Evolutionary conservation across 2,329 filamentous ascomycete genomes (phyloP), one percentile per base, ranked within the genome.

Genomic region (Xylaria arbuscula): DNA sequence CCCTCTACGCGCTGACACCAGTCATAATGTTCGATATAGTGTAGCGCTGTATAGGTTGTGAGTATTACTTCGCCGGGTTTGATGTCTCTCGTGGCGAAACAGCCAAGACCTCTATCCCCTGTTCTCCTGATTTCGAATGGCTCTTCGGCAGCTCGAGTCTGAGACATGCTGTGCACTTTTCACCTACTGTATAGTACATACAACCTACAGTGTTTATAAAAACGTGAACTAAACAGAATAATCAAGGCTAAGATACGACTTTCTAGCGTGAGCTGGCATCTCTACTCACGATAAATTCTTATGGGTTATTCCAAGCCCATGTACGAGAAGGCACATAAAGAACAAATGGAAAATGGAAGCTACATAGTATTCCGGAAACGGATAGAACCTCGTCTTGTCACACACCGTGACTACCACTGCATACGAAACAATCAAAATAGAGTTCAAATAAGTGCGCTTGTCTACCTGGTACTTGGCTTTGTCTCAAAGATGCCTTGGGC

Each of bases 61-160:
- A 70, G 45, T 3, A 70, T n/a, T 15, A 59, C 45, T 7, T 68
- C 62, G 38, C 69, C 69, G 11, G 66, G 58, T 22, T 42, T 56
- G 19, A 70, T 68, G 15, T 70, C 66, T n/a, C 62, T 51, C n/a
- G 62, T 64, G 11, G 69, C 69, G 34, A 70, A 70, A 34, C 54
- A 60, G 42, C 69, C 69, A 11, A 55, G 15, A 7, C 69, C 62
- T 42, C 17, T 69, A 24, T 36, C 36, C 15, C 54, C 66, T 0
- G 69, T 53, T 0, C 54, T 40, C 32, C 53, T 64, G 9, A 70
- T 55, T 55, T 66, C 66, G 42, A 56, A 66, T 24, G 40, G 62
- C 6, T 51, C 36, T 7, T 47, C 45, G 8, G 11, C 36, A 13
- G 15, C 15, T n/a, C 57, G 34, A 22, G 38, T 45, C 15, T 65